Percentiles rank a stretch among this genome's conserved stretches.
Evolutionary conservation across 1,284 basidiomycete genomes (phyloP).

Genomic region (Cryptococcus sp.): DNA sequence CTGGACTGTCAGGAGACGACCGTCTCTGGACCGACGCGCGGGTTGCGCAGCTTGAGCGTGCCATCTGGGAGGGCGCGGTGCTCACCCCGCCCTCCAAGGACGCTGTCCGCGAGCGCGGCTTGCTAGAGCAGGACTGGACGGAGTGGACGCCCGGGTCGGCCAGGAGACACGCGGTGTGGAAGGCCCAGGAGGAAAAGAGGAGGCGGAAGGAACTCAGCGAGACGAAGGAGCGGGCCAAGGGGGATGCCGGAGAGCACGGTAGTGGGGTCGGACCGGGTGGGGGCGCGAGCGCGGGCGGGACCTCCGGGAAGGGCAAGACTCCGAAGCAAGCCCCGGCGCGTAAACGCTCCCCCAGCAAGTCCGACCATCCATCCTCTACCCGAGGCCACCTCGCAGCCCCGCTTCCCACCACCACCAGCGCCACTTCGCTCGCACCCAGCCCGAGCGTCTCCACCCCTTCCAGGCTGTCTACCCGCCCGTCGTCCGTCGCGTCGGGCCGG

Average conservation of each 20-base stretch:
- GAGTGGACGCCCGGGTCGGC: constrained; percentile 15
- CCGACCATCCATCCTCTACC: too few relatives aligned
- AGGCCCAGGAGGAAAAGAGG: constrained; percentile 1
- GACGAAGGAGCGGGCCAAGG: background rate
- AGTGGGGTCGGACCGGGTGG: background rate
- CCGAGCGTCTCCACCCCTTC: constrained; percentile 56
- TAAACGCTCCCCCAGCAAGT: background rate
- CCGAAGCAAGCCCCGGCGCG: background rate
- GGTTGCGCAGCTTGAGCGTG: constrained; percentile 21
- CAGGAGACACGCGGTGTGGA: constrained; percentile 19
- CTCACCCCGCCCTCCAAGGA: constrained; percentile 5
- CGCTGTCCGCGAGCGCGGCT: constrained; percentile 1
- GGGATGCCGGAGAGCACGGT: background rate
- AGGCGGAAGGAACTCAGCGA: background rate
- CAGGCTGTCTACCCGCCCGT: constrained; percentile 6
- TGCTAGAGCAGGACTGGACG: constrained; percentile 32
- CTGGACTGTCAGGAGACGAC: background rate
- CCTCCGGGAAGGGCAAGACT: background rate
- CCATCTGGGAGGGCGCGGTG: constrained; percentile 28
- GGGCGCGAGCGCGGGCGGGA: background rate
- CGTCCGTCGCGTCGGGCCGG: constrained; percentile 15
- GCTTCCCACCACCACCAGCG: too few relatives aligned
- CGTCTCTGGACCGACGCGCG: constrained; percentile 21
- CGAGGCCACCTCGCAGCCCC: too few relatives aligned
- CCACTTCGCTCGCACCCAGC: background rate